Evolutionary conservation across 2,329 filamentous ascomycete genomes (phyloP).

Genomic region (Trichoderma brevicompactum): DNA sequence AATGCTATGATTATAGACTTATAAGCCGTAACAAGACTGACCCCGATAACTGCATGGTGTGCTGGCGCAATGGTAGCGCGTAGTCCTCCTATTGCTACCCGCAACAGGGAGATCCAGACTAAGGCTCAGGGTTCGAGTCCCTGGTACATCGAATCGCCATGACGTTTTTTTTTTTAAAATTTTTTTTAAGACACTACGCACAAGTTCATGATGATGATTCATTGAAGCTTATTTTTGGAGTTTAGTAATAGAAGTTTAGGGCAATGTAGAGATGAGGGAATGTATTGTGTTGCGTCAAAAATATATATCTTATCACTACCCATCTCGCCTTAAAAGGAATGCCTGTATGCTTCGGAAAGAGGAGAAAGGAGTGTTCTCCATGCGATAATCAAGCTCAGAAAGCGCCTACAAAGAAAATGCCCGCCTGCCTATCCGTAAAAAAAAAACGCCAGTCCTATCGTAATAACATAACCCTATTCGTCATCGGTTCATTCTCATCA

Average conservation of each 20-base stretch:
- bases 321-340: background rate
- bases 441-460: background rate
- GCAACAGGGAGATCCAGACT: constrained; percentile 26
- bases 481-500: background rate
- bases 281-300: background rate
- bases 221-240: no score
- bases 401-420: background rate
- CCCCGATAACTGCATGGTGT: constrained; percentile 29
- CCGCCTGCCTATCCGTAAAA: constrained; percentile 7
- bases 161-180: background rate
- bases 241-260: no score
- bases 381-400: background rate
- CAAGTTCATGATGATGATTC: background rate
- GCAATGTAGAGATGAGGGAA: background rate
- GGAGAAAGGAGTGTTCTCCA: background rate
- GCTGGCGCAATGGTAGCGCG: constrained; percentile 32
- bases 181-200: background rate
- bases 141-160: constrained; percentile 27
- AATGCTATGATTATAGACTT: fast-evolving
- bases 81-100: constrained; percentile 30
- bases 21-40: background rate
- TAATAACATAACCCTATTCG: background rate
- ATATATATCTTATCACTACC: background rate
- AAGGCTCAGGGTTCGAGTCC: constrained; percentile 31
- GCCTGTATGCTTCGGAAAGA: background rate